Evolutionary conservation across 495 filamentous ascomycete species (phyloP), one percentile per base, ranked within the genome.

Genomic region (Podospora pseudopauciseta): DNA sequence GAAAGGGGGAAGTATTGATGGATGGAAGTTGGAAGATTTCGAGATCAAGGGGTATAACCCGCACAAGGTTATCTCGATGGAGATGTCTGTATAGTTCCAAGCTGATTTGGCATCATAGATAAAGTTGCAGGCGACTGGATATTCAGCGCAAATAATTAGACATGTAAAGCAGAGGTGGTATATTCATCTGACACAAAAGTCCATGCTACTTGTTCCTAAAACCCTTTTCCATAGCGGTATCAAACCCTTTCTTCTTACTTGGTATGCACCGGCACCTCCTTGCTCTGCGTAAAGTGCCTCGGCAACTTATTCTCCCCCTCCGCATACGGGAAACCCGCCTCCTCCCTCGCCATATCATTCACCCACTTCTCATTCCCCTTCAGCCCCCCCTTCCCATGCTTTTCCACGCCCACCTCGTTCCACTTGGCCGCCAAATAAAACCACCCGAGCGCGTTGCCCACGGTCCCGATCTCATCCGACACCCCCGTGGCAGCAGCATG

Each of bases 11-110:
- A 90, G 85, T 28, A 88, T 90, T 58, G 95, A 97, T 76, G 91
- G 91, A 6, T 96, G 93, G 91, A 88, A 86, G 77, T 83, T 86
- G 3, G 94, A 97, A 71, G 94, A 99, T 63, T 94, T 99, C 74
- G 87, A 89, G 69, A 86, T 99, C 4, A 86, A 89, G 74, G 93
- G 91, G 27, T 99, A 99, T 78, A 86, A 91, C 44, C 94, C 96
- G 67, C 92, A 96, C 74, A 92, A 92, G 83, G 85, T 82, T 9
- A 96, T 97, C 76, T 84, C 91, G 55, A 98, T 98, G 95, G 97
- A 97, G 80, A 98, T 98, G 95, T 93, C 90, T 73, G 93, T 98
- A 13, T 77, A 49, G 30, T 11, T 27, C 30, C 3, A 20, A 18
- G 9, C 49, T 49, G 34, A 16, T 63, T 23, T 23, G 23, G 23